A percentile compares a stretch with the other conserved stretches of the same genome.
Conservation (phyloP, 306 rosid genomes). For the Acacia acuminata region DNA sequence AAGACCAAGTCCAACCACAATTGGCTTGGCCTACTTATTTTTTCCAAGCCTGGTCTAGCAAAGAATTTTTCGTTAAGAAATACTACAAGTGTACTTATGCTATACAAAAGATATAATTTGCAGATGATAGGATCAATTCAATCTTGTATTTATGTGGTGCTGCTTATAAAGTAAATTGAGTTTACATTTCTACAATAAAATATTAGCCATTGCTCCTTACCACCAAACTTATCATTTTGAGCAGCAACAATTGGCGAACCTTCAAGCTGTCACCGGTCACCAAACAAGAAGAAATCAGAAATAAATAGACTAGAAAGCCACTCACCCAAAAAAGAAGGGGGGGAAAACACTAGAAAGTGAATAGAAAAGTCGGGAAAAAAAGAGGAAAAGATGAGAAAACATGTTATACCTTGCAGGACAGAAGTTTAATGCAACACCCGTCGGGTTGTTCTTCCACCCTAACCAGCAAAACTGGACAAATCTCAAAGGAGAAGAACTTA, state of each 20-base stretch:
- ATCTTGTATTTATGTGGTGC: not conserved
- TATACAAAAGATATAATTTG: not conserved
- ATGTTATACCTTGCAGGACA: constrained; percentile 85
- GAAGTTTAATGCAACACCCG: constrained; percentile 86
- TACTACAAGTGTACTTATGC: not conserved
- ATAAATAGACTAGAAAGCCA: not conserved
- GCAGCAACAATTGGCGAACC: constrained; percentile 85
- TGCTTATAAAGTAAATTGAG: not conserved
- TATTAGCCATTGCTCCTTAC: constrained; percentile 42
- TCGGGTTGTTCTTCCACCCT: constrained; percentile 78
- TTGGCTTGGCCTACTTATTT: not conserved
- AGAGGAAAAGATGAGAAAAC: not conserved
- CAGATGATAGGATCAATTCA: not conserved
- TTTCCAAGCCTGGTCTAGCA: not conserved
- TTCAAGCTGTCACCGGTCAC: constrained; percentile 58
- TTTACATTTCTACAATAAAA: not conserved
- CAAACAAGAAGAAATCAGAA: constrained; percentile 33
- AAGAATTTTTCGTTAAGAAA: not conserved
- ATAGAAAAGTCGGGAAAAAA: not conserved
- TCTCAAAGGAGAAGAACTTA: constrained; percentile 83
- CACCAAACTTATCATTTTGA: constrained; percentile 91
- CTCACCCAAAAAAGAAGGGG: not conserved
- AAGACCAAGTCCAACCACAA: not conserved
- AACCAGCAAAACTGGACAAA: constrained; percentile 89
- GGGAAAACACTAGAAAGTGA: not conserved